Evolutionary conservation across 495 filamentous ascomycete genomes (phyloP).

Genomic region (Aspergillus sparsus): DNA sequence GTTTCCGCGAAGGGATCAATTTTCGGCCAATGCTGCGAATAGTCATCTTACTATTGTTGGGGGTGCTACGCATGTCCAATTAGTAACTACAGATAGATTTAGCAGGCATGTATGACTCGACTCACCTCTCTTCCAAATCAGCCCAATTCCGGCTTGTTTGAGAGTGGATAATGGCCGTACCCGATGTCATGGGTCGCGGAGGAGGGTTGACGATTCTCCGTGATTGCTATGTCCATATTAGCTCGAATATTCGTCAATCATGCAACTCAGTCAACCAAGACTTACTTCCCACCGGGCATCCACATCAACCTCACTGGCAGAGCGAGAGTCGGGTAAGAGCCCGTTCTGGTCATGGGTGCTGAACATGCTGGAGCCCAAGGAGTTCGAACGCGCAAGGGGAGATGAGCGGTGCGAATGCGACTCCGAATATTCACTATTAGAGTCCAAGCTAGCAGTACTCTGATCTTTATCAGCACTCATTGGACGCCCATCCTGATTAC

Average conservation of each 20-base stretch:
- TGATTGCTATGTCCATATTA: conserved; percentile 38
- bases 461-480: conserved; percentile 27
- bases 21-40: conserved; percentile 48
- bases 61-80: conserved; percentile 1
- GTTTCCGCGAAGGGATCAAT: conserved; percentile 32
- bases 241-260: neutral
- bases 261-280: neutral
- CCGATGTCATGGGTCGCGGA: conserved; percentile 41
- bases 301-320: conserved; percentile 43
- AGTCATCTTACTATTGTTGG: conserved; percentile 36
- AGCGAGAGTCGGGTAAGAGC: conserved; percentile 34
- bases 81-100: neutral
- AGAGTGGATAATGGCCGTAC: conserved; percentile 30
- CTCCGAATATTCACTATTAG: conserved; percentile 42
- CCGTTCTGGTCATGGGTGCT: conserved; percentile 28
- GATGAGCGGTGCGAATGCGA: conserved; percentile 43
- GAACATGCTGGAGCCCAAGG: conserved; percentile 39
- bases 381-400: conserved; percentile 42
- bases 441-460: conserved; percentile 42
- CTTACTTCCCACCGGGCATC: conserved; percentile 44
- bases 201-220: conserved; percentile 42
- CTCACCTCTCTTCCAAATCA: conserved; percentile 45
- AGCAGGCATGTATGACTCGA: conserved; percentile 5
- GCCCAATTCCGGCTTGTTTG: conserved; percentile 28
- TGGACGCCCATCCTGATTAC: conserved; percentile 45